Evolutionary conservation across 352 stramenopile genomes (phyloP), one percentile per base, ranked within the genome.

Genomic region (Phytopythium cucurbitacearum): DNA sequence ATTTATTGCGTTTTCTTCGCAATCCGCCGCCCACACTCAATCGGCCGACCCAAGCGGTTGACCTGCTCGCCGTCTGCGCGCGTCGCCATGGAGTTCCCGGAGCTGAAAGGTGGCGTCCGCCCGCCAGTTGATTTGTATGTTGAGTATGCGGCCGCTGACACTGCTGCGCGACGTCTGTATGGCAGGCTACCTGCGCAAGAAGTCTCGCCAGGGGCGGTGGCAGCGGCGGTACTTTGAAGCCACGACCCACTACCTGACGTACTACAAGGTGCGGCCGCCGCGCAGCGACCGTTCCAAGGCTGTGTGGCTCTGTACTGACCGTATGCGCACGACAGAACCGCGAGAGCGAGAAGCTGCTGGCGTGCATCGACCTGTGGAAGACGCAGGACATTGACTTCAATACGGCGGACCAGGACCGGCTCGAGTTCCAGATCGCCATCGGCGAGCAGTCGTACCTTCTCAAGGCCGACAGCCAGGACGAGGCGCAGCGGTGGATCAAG

Each of bases 161-260:
- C 28, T 49, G 12, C 40, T 28, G 37, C 34, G 10, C 6, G n/a
- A 15, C 32, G 21, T 21, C 32, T 49, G 32, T 53, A 11, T 28
- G 28, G 39, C 59, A 94, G 89, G 90, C 43, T 97, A 97, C 67
- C 71, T 97, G 69, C 80, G 90, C 64, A 97, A 97, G 70, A 97
- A 96, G 59, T 94, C 89, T 52, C 87, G 89, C 50, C 85, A 96
- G 62, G 86, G 94, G 40, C 85, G 87, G 40, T 97, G 95, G 96
- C 96, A 99, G 67, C 95, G 93, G 48, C 87, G 97, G 49, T 99
- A 97, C 78, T 99, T 99, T 66, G 96, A 99, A 78, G 97, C 92
- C 13, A 98, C 97, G 53, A 98, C 95, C 46, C 91, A 98, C 74
- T 98, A 97, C 69, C 76, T 99, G 32, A 98, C 96, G 9, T 99